These are phyloP conservation scores for Fonticula alba DNA, from an alignment of 78 protist species.

Conservation along the genomic window DNA sequence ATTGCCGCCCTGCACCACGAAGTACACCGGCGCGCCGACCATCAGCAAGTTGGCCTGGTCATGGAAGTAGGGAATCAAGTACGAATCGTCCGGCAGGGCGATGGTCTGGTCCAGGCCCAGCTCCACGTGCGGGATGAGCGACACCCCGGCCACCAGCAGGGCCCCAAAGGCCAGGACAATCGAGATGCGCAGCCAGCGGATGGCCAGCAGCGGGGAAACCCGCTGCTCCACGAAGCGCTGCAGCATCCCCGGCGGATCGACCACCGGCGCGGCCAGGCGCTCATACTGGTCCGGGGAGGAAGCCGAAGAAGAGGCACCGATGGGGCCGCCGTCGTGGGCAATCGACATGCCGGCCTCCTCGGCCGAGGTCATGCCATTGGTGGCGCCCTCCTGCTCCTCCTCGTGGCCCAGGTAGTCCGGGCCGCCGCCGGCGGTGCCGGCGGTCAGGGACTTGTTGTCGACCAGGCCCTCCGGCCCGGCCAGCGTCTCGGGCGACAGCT, in stretches of 20 bases:
- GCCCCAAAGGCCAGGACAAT: not conserved
- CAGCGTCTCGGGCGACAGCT: no score
- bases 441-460: no score
- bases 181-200: not conserved
- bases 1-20: constrained; percentile 29
- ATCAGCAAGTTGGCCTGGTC: constrained; percentile 10
- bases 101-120: constrained; percentile 45
- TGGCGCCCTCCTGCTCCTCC: no score
- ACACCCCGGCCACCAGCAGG: not conserved
- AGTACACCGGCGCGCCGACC: constrained; percentile 48
- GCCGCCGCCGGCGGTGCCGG: no score
- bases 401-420: no score
- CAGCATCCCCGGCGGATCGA: not conserved
- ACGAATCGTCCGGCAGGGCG: constrained; percentile 44
- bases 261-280: no score
- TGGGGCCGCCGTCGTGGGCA: no score
- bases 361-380: not conserved
- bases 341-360: not conserved
- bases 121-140: not conserved
- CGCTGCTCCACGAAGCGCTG: not conserved
- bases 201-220: not conserved
- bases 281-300: not conserved
- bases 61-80: constrained; percentile 30
- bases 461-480: no score
- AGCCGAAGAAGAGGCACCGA: no score